phyloP scores from a whole-genome alignment of 805 yeast species.

The Suhomyces emberorum region DNA sequence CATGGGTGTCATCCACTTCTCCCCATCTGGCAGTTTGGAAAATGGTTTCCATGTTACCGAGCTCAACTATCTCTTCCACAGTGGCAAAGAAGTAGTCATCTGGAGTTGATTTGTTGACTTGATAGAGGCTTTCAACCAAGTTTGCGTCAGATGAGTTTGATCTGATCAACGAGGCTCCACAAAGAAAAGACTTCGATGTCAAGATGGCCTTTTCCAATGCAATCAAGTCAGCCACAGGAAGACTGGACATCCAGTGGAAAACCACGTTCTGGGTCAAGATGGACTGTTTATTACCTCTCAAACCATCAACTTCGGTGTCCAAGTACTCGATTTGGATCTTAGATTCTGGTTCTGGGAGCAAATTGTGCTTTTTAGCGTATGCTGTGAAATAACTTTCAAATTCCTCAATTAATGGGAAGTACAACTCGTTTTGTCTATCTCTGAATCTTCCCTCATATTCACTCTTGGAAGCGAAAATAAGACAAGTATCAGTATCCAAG shows the following conservation, averaged over 20 bases:
- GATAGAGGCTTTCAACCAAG: constrained; percentile 24
- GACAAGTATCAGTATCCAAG: constrained; percentile 89
- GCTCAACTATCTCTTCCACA: constrained; percentile 69
- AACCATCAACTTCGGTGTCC: constrained; percentile 79
- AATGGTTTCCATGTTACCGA: constrained; percentile 77
- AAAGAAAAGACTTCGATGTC: constrained; percentile 79
- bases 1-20: constrained; percentile 97
- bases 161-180: constrained; percentile 69
- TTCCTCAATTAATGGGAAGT: constrained; percentile 67
- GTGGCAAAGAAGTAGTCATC: constrained; percentile 38
- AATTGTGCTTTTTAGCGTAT: constrained; percentile 27
- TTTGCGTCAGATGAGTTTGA: constrained; percentile 30
- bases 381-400: constrained; percentile 58
- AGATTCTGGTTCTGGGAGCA: constrained; percentile 19
- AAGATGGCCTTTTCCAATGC: constrained; percentile 89
- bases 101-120: constrained; percentile 29
- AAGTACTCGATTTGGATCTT: constrained; percentile 49
- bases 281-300: constrained; percentile 76
- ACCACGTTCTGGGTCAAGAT: constrained; percentile 60
- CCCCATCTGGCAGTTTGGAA: constrained; percentile 94
- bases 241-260: constrained; percentile 54
- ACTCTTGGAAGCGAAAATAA: constrained; percentile 73
- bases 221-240: constrained; percentile 75
- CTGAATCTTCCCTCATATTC: constrained; percentile 86
- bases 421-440: constrained; percentile 71